Conservation (phyloP, 805 yeast genomes). For the Candida xyloterini region DNA sequence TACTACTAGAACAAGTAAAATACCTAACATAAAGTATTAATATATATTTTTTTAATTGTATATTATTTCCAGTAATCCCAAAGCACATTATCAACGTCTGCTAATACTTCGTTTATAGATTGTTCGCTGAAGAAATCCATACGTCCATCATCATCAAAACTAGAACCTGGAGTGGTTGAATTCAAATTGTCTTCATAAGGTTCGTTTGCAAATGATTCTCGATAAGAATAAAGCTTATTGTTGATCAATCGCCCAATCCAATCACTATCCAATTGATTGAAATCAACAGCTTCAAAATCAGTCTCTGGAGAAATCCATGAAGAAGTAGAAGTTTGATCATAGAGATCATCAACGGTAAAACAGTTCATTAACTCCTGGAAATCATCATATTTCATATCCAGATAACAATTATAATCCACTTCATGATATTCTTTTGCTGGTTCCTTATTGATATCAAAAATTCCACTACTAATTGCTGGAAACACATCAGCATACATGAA, state of each 20-base stretch:
- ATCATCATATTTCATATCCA: background rate
- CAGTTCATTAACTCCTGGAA: background rate
- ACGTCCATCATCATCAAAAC: too few species aligned
- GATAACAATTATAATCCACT: background rate
- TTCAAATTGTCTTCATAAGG: background rate
- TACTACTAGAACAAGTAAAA: background rate
- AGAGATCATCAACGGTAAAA: background rate
- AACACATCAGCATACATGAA: slow-evolving; percentile 11
- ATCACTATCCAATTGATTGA: slow-evolving; percentile 6
- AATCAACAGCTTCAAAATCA: background rate
- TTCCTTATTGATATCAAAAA: slow-evolving; percentile 11
- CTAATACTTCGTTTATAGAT: background rate
- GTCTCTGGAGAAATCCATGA: background rate
- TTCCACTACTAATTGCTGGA: slow-evolving; percentile 1
- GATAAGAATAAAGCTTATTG: slow-evolving; percentile 3
- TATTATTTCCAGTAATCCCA: too few species aligned
- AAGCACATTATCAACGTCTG: background rate
- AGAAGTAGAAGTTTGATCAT: background rate
- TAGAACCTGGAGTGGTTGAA: too few species aligned
- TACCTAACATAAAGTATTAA: background rate
- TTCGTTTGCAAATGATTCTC: slow-evolving; percentile 1
- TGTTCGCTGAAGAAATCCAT: background rate
- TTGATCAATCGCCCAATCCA: slow-evolving; percentile 16
- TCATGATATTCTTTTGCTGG: slow-evolving; percentile 1
- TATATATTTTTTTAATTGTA: background rate